Conservation (phyloP, 2,329 filamentous ascomycete genomes). For the Penicillium freii region DNA sequence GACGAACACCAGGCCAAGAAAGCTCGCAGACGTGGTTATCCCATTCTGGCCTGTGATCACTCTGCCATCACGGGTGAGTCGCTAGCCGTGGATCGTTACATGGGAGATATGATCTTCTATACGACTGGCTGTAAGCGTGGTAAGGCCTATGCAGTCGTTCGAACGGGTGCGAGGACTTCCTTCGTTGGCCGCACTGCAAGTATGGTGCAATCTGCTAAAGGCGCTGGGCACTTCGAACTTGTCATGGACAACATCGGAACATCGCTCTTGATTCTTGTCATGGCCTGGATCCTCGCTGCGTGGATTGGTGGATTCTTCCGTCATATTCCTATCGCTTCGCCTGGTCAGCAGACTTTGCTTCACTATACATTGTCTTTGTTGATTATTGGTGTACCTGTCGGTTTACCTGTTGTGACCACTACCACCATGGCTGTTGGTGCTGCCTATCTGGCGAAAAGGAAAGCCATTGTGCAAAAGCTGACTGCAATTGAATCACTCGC, state of each 20-base stretch:
- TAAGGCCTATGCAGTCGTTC: constrained; percentile 69
- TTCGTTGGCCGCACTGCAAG: constrained; percentile 74
- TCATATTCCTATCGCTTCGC: constrained; percentile 57
- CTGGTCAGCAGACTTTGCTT: constrained; percentile 62
- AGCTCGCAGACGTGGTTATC: constrained; percentile 54
- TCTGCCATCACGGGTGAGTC: constrained; percentile 80
- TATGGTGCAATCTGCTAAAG: constrained; percentile 70
- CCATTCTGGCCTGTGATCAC: constrained; percentile 70
- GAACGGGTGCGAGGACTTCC: constrained; percentile 65
- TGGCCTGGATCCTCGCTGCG: constrained; percentile 70
- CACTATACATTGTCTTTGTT: constrained; percentile 68
- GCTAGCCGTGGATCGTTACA: constrained; percentile 64
- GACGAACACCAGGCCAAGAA: constrained; percentile 15
- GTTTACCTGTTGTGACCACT: constrained; percentile 75
- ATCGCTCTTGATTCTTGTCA: constrained; percentile 69
- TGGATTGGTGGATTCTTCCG: constrained; percentile 81
- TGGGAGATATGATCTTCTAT: constrained; percentile 74
- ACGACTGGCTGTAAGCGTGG: constrained; percentile 79
- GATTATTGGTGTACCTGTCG: constrained; percentile 78
- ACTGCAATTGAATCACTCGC: constrained; percentile 75
- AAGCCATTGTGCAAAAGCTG: constrained; percentile 76
- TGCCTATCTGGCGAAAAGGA: constrained; percentile 72
- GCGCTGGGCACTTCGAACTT: constrained; percentile 75
- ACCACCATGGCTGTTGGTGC: constrained; percentile 75
- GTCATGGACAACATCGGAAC: constrained; percentile 81